phyloP scores from a whole-genome alignment of 352 stramenopile genomes.

The Globisporangium spiculum region DNA sequence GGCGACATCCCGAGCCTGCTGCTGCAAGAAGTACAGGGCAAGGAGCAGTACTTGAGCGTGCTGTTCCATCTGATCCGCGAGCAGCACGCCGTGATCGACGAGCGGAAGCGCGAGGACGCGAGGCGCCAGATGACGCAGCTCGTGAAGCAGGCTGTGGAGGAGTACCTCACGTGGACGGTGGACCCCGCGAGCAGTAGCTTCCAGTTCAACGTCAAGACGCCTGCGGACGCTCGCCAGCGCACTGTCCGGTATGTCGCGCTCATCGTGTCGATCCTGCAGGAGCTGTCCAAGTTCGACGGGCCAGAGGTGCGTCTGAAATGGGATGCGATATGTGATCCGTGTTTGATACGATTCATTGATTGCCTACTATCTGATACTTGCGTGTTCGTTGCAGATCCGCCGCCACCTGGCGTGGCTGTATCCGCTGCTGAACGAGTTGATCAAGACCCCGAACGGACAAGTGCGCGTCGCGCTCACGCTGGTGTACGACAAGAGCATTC shows the following conservation, averaged over 20 bases:
- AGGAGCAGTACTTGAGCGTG: conserved; percentile 73
- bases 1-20: conserved; percentile 63
- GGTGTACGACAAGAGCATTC: conserved; percentile 66
- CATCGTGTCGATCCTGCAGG: conserved; percentile 45
- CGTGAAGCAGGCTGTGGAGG: conserved; percentile 53
- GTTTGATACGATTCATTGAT: background rate
- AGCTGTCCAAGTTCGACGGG: conserved; percentile 47
- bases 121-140: conserved; percentile 65
- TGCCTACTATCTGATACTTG: background rate
- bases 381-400: conserved; percentile 44
- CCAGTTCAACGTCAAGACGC: conserved; percentile 23
- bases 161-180: conserved; percentile 68
- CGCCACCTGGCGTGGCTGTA: conserved; percentile 78
- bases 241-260: conserved; percentile 52
- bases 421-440: conserved; percentile 69
- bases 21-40: conserved; percentile 72
- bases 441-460: conserved; percentile 59
- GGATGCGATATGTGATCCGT: background rate
- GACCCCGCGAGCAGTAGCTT: conserved; percentile 6
- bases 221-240: conserved; percentile 49
- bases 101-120: conserved; percentile 54
- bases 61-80: conserved; percentile 48
- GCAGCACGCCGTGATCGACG: conserved; percentile 16
- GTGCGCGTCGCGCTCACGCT: conserved; percentile 58
- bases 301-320: conserved; percentile 40